Conservation (phyloP, 352 stramenopile genomes). For the Pythium vanterpoolii region DNA sequence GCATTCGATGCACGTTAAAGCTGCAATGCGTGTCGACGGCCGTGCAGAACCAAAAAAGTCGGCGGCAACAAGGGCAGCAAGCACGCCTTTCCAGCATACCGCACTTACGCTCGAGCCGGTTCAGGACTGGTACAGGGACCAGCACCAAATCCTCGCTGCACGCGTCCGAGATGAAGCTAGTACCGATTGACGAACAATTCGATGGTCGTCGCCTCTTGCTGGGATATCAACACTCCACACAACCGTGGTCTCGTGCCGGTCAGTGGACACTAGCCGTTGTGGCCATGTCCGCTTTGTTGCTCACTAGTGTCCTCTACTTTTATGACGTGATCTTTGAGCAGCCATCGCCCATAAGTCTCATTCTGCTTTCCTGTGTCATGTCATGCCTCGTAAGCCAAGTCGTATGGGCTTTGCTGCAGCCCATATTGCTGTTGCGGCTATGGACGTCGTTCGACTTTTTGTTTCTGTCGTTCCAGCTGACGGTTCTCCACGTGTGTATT, state of each 20-base stretch:
- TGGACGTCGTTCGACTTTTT: constrained; percentile 32
- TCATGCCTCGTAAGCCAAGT: background rate
- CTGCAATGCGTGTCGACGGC: background rate
- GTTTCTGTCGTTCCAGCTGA: constrained; percentile 30
- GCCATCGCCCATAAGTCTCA: background rate
- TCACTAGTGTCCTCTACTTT: background rate
- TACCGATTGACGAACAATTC: background rate
- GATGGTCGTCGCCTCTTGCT: background rate
- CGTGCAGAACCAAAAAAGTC: background rate
- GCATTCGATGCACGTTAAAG: constrained; percentile 21
- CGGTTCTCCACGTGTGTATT: constrained; percentile 15
- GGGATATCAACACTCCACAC: background rate
- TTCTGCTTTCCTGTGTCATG: background rate
- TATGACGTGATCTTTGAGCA: constrained; percentile 1
- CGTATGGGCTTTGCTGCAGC: constrained; percentile 14
- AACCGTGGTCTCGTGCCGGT: background rate
- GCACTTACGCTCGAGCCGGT: background rate
- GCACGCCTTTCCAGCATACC: background rate
- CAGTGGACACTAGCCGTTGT: background rate
- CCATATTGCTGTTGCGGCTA: constrained; percentile 19
- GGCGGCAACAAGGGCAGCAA: background rate
- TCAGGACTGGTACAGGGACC: too few species aligned
- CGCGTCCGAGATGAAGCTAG: constrained; percentile 3
- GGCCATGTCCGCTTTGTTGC: background rate
- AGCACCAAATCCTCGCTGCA: too few species aligned